phyloP scores from a whole-genome alignment of 2,329 filamentous ascomycete genomes.

The Fusarium haematococcum region DNA sequence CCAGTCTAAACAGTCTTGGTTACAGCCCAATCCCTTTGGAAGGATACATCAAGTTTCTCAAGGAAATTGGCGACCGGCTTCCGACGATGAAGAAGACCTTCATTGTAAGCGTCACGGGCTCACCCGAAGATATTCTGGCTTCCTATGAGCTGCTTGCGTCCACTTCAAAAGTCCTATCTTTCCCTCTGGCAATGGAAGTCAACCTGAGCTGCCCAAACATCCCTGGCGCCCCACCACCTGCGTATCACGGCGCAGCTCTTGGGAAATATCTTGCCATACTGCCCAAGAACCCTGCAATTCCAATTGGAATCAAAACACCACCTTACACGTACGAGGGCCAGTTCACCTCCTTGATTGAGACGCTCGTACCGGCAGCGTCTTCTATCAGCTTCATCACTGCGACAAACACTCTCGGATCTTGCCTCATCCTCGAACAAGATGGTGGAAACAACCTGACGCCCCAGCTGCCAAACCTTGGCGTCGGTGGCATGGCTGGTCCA shows the following conservation, averaged over 20 bases:
- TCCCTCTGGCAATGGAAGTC: conserved; percentile 76
- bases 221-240: conserved; percentile 73
- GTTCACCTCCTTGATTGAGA: conserved; percentile 67
- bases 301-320: conserved; percentile 77
- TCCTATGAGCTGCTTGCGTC: conserved; percentile 53
- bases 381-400: conserved; percentile 76
- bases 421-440: conserved; percentile 64
- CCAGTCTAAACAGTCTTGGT: conserved; percentile 77
- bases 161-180: conserved; percentile 39
- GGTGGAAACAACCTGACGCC: conserved; percentile 44
- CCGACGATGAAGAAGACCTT: conserved; percentile 63
- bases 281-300: conserved; percentile 49
- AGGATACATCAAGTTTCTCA: conserved; percentile 69
- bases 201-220: conserved; percentile 87
- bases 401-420: conserved; percentile 78
- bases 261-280: conserved; percentile 66
- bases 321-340: conserved; percentile 80
- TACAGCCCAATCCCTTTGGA: conserved; percentile 75
- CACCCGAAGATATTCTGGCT: conserved; percentile 65
- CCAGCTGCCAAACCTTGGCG: conserved; percentile 65
- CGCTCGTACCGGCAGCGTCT: conserved; percentile 54
- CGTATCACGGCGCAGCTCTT: conserved; percentile 69
- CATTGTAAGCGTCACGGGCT: conserved; percentile 78
- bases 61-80: conserved; percentile 54
- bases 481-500: conserved; percentile 79